Evolutionary conservation across 106 monocot genomes (phyloP).

Genomic region (Dioscorea alata): DNA sequence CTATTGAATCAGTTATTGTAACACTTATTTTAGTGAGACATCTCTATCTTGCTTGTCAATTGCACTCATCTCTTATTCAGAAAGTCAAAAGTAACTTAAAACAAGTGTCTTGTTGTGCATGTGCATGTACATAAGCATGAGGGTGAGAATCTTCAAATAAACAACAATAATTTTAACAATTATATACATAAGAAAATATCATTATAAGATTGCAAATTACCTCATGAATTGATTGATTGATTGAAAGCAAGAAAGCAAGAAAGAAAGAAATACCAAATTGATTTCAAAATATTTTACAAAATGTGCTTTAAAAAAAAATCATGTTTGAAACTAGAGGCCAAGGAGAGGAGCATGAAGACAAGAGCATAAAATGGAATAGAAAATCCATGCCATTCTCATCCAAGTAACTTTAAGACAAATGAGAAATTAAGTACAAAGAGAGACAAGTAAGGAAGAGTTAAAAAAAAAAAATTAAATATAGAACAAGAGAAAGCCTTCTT

Average conservation of each 20-base stretch:
- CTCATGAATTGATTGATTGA: background rate
- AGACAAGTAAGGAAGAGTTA: background rate
- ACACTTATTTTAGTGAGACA: no score
- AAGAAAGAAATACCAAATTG: background rate
- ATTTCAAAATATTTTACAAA: background rate
- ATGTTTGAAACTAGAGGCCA: background rate
- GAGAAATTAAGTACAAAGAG: background rate
- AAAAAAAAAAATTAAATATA: background rate
- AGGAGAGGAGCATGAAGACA: background rate
- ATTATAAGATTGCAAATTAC: background rate
- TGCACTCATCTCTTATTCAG: no score
- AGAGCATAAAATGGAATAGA: slow-evolving; percentile 5
- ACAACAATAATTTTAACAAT: no score
- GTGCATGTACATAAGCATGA: no score
- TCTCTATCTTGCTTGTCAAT: no score
- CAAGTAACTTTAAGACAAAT: slow-evolving; percentile 19
- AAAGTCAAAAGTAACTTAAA: no score
- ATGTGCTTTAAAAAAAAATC: background rate
- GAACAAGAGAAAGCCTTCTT: background rate
- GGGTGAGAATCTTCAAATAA: no score
- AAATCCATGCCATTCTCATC: slow-evolving; percentile 11
- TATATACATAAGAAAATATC: no score
- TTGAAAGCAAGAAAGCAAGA: background rate
- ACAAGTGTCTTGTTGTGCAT: no score
- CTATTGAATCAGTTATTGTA: no score